These are phyloP conservation scores for Phytophthora tubulina DNA, from an alignment of 352 stramenopile genomes.

Conservation along the genomic window DNA sequence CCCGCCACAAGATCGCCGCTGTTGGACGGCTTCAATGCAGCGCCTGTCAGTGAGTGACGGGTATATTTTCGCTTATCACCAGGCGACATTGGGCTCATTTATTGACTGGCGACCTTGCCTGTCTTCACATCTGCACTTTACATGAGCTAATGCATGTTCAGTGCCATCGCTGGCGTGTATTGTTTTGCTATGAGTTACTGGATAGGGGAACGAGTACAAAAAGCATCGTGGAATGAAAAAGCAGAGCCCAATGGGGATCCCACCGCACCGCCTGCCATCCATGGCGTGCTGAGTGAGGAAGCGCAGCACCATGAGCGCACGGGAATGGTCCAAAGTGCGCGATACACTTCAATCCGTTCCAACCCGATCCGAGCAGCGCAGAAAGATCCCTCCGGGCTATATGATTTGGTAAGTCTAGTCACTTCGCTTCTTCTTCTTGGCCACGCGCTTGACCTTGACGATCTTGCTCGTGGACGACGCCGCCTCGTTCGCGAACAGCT, in stretches of 20 bases:
- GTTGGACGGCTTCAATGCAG: neutral
- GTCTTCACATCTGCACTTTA: constrained; percentile 24
- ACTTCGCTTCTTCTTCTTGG: constrained; percentile 90
- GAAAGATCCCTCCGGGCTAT: neutral
- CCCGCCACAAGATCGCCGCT: too few species aligned
- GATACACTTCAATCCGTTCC: constrained; percentile 7
- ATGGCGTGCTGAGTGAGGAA: constrained; percentile 10
- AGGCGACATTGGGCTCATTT: neutral
- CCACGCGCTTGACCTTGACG: constrained; percentile 88
- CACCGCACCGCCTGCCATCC: constrained; percentile 7
- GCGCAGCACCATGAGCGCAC: neutral
- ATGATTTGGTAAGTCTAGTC: constrained; percentile 42
- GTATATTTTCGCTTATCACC: neutral
- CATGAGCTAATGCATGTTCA: constrained; percentile 30
- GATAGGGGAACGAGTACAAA: constrained; percentile 39
- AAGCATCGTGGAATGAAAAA: constrained; percentile 33
- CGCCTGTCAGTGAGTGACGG: neutral
- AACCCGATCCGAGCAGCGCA: constrained; percentile 3
- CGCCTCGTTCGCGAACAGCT: constrained; percentile 90
- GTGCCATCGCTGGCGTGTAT: constrained; percentile 34
- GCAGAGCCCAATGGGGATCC: constrained; percentile 10
- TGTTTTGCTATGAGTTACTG: constrained; percentile 40
- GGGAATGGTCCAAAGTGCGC: constrained; percentile 20
- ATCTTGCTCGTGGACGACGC: constrained; percentile 73
- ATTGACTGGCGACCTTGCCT: constrained; percentile 20